Evolutionary conservation across 208 protist genomes (phyloP), one percentile per base, ranked within the genome.

Genomic region (Trypanosoma cruzi): DNA sequence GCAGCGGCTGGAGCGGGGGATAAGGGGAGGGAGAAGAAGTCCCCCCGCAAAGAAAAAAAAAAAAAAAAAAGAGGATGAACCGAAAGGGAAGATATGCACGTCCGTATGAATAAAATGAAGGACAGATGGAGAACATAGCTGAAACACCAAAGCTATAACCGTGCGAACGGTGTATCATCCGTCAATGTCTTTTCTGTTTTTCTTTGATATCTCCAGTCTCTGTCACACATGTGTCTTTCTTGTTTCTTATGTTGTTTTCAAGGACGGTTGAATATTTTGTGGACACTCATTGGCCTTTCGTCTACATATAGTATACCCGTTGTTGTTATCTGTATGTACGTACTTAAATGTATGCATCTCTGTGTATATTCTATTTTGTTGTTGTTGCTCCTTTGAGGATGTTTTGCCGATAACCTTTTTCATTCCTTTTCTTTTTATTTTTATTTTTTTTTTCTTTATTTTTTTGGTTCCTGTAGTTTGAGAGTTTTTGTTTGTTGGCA

Each of bases 381-480:
- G 5, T 13, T 44, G 8, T 44, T 13, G 5, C 37, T 22, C 20
- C 16, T 6, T 49, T 22, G 16, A 13, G 16, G 11, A 22, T 49
- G 44, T 49, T 49, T 49, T 5, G 13, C 20, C 16, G 16, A 22
- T 49, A 4, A 20, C 16, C 44, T 20, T 6, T 5, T 49, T 49
- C 16, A 49, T 22, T 49, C 11, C 34, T 42, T 42, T 20, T 64
- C 32, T 29, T 52, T 11, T 29, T 31, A n/a, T 49, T 32, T 32
- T 3, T 31, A 13, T 34, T 64, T 50, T 64, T 46, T 31, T 72
- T 37, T 63, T 54, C 64, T 54, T 49, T 58, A 52, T 37, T 53
- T 61, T 24, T 28, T 59, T 40, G 31, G 8, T n/a, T 36, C 36
- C 7, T 32, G 29, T 24, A 26, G 28, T 60, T 11, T 44, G 32